Evolutionary conservation across 163 green algal genomes (phyloP).

Genomic region (Chloroidium sp.): DNA sequence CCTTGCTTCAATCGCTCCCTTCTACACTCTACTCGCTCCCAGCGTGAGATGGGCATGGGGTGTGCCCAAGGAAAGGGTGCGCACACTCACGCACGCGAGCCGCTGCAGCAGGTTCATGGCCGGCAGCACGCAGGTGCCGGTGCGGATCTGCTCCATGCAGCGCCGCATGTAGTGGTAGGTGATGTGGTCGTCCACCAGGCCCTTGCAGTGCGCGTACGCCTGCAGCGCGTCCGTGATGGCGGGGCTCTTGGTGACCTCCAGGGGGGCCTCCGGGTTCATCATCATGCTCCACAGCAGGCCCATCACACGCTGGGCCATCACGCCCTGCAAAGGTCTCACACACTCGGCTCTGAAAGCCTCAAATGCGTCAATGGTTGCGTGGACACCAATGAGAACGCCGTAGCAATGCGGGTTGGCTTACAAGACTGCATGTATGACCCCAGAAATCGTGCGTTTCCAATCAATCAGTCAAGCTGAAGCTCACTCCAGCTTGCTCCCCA

Average conservation of each 20-base stretch:
- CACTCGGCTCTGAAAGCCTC: too few relatives aligned
- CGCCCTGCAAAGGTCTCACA: neutral
- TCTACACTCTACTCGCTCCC: too few relatives aligned
- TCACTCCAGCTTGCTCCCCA: too few relatives aligned
- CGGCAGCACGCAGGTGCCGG: neutral
- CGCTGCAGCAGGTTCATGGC: neutral
- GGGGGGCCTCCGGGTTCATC: slow-evolving; percentile 4
- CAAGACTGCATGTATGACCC: too few relatives aligned
- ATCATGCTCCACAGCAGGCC: slow-evolving; percentile 20
- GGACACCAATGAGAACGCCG: too few relatives aligned
- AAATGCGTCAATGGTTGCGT: too few relatives aligned
- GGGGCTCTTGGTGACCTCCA: slow-evolving; percentile 4
- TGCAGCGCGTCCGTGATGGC: slow-evolving; percentile 10
- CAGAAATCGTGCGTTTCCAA: too few relatives aligned
- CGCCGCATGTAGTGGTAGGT: slow-evolving; percentile 7
- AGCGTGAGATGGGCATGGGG: too few relatives aligned
- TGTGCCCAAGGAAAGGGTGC: neutral
- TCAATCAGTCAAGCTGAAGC: too few relatives aligned
- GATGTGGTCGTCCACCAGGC: neutral
- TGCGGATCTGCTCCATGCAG: slow-evolving; percentile 7
- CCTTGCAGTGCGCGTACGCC: slow-evolving; percentile 10
- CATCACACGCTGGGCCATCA: slow-evolving; percentile 18
- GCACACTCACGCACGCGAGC: neutral
- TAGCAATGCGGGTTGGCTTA: too few relatives aligned
- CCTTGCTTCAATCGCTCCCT: too few relatives aligned